These are phyloP conservation scores for Nicotiana knightiana DNA, from an alignment of 257 asterid genomes.

Conservation along the genomic window DNA sequence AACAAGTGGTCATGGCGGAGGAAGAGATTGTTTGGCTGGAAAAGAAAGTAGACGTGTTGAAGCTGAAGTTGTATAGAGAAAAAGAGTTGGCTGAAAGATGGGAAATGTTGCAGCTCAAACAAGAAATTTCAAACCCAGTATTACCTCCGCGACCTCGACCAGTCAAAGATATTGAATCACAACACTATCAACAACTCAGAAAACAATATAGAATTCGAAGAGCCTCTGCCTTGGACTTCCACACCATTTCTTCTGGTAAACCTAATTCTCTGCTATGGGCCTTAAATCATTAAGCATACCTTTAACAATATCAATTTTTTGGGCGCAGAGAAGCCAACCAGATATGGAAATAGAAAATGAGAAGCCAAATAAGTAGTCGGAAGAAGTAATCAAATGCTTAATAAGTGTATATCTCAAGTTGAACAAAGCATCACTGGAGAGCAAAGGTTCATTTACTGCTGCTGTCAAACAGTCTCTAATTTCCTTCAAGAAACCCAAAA, in stretches of 20 bases:
- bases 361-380: constrained; percentile 67
- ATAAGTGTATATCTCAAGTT: constrained; percentile 55
- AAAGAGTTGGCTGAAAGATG: constrained; percentile 40
- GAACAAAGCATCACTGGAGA: constrained; percentile 43
- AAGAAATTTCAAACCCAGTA: constrained; percentile 7
- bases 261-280: not conserved
- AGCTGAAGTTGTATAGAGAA: constrained; percentile 38
- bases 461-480: constrained; percentile 36
- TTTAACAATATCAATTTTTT: not conserved
- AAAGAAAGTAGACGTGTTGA: constrained; percentile 50
- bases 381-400: constrained; percentile 67
- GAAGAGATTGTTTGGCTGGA: constrained; percentile 76
- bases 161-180: constrained; percentile 20
- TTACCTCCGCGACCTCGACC: not conserved
- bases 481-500: constrained; percentile 58
- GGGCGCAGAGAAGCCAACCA: constrained; percentile 31
- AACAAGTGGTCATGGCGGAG: constrained; percentile 54
- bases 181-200: constrained; percentile 28
- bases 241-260: constrained; percentile 29
- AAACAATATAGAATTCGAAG: constrained; percentile 32
- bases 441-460: constrained; percentile 38
- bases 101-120: constrained; percentile 36
- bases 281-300: no score
- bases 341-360: constrained; percentile 32
- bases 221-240: constrained; percentile 42